Conservation (phyloP, 192 early-diverging fungal species). For the Dissophora globulifera region DNA sequence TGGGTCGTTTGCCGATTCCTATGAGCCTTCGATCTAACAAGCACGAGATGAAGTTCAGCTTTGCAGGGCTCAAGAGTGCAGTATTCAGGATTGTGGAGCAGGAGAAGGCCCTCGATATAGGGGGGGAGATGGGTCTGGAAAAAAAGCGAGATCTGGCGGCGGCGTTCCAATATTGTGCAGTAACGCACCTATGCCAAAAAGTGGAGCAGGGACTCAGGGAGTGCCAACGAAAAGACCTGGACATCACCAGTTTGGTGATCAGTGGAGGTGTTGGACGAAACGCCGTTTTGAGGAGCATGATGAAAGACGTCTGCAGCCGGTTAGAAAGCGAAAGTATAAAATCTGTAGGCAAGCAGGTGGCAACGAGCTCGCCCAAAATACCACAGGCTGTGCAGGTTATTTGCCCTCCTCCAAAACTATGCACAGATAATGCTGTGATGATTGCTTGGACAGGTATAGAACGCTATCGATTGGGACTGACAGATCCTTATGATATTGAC, state of each 20-base stretch:
- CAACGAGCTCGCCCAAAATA: not conserved
- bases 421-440: constrained; percentile 89
- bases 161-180: constrained; percentile 72
- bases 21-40: constrained; percentile 65
- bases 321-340: too few relatives aligned
- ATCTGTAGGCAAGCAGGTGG: too few relatives aligned
- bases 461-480: constrained; percentile 68
- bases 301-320: constrained; percentile 40
- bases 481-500: constrained; percentile 77
- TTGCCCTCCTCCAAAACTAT: constrained; percentile 80
- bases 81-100: constrained; percentile 63
- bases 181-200: constrained; percentile 73
- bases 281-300: constrained; percentile 59
- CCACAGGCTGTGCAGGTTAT: constrained; percentile 63
- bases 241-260: constrained; percentile 66
- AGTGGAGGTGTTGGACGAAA: constrained; percentile 88
- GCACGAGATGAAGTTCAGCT: constrained; percentile 70
- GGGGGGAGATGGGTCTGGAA: constrained; percentile 20
- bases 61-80: constrained; percentile 80
- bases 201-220: constrained; percentile 63
- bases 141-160: constrained; percentile 70
- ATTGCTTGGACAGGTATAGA: constrained; percentile 88
- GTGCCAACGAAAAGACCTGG: constrained; percentile 41
- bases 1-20: constrained; percentile 62
- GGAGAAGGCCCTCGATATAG: constrained; percentile 50